A percentile compares a stretch with the other conserved stretches of the same genome.
Evolutionary conservation across 73 alveolate genomes (phyloP).

Genomic region (Paramecium tetraurelia): DNA sequence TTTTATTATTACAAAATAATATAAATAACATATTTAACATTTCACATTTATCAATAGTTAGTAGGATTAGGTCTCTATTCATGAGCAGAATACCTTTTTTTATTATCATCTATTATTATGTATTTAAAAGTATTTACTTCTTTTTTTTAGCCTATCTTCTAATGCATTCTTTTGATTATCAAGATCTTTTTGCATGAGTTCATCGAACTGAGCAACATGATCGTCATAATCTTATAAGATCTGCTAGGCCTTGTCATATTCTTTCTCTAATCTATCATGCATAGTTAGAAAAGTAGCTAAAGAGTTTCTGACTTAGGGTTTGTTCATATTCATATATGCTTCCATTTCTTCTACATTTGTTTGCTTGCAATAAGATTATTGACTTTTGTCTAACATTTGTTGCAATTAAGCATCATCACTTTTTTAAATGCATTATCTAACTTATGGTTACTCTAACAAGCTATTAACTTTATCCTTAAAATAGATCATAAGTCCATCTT

Average conservation of each 20-base stretch:
- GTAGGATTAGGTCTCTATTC: neutral
- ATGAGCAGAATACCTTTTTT: neutral
- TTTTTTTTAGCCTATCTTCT: slow-evolving; percentile 7
- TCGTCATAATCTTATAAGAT: neutral
- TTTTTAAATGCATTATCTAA: neutral
- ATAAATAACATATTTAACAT: neutral
- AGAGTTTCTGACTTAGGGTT: neutral
- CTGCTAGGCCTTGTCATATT: neutral
- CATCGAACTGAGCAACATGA: neutral
- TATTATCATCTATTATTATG: neutral
- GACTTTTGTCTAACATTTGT: neutral
- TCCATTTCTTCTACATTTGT: neutral
- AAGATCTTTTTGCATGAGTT: neutral
- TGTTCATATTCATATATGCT: neutral
- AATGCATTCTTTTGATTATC: slow-evolving; percentile 2
- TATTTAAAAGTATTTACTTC: neutral
- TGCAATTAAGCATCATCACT: neutral
- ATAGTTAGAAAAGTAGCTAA: neutral
- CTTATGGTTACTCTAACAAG: neutral
- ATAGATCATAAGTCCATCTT: slow-evolving; percentile 1
- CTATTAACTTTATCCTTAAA: slow-evolving; percentile 3
- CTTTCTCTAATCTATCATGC: slow-evolving; percentile 23
- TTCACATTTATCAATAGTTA: neutral
- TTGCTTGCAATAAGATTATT: neutral
- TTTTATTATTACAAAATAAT: neutral